These are phyloP conservation scores for Wickerhamiella slavikovae DNA, from an alignment of 805 yeast genomes.

Conservation along the genomic window DNA sequence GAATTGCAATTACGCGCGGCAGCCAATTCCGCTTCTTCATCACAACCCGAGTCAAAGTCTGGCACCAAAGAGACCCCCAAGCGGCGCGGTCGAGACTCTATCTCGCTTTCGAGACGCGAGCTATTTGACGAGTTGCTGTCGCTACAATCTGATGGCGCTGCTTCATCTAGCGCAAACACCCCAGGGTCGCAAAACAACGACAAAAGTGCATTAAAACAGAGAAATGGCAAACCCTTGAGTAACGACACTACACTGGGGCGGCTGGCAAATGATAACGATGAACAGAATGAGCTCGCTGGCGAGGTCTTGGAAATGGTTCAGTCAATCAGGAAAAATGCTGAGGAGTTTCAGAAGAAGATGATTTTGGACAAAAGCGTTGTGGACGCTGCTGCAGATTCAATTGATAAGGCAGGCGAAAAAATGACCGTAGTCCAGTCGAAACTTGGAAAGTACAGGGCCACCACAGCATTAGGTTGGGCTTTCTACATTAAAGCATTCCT, in stretches of 20 bases:
- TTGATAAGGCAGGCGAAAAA: constrained; percentile 16
- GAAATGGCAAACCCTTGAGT: too few relatives aligned
- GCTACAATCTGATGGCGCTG: constrained; percentile 1
- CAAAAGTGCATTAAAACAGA: too few relatives aligned
- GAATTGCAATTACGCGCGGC: too few relatives aligned
- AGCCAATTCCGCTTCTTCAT: too few relatives aligned
- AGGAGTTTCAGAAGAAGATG: constrained; percentile 22
- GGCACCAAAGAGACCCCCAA: too few relatives aligned
- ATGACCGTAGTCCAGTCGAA: constrained; percentile 19
- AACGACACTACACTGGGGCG: constrained; percentile 7
- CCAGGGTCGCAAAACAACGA: too few relatives aligned
- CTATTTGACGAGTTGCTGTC: constrained; percentile 4
- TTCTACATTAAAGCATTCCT: constrained; percentile 19
- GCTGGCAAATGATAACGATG: constrained; percentile 12
- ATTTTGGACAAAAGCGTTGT: constrained; percentile 18
- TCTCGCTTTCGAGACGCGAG: background rate
- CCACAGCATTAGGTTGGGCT: constrained; percentile 21
- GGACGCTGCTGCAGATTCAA: constrained; percentile 16
- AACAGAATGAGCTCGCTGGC: constrained; percentile 27
- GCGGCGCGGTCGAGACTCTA: too few relatives aligned
- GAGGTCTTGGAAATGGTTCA: constrained; percentile 30
- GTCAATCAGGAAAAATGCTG: constrained; percentile 28
- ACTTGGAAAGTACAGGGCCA: constrained; percentile 16
- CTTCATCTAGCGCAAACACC: too few relatives aligned
- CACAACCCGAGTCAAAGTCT: too few relatives aligned